Evolutionary conservation across 2,329 filamentous ascomycete genomes (phyloP).

Genomic region (Nigrospora oryzae): DNA sequence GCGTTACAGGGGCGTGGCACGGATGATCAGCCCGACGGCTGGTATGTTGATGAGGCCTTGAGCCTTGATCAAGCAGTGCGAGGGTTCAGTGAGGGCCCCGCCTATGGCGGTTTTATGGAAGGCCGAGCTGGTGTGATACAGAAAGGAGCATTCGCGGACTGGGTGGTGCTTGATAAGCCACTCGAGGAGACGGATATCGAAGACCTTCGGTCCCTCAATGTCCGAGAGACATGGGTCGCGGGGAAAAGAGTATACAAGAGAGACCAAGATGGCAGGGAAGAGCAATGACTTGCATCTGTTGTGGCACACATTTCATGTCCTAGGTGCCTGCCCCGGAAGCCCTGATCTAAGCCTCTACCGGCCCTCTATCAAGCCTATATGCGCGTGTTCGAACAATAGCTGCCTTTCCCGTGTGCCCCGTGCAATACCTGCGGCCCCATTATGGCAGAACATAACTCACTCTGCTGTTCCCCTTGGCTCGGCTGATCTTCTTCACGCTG

Average conservation of each 20-base stretch:
- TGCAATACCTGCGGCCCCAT: not conserved
- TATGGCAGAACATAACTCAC: constrained; percentile 35
- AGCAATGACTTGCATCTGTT: no score
- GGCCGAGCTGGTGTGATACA: constrained; percentile 50
- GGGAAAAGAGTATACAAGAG: constrained; percentile 42
- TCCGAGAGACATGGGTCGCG: constrained; percentile 62
- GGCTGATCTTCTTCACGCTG: constrained; percentile 57
- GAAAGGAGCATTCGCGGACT: constrained; percentile 57
- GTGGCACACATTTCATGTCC: no score
- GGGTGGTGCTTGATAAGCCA: constrained; percentile 58
- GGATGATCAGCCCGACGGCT: constrained; percentile 39
- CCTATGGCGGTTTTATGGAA: constrained; percentile 51
- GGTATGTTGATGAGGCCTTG: constrained; percentile 52
- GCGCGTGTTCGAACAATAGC: no score
- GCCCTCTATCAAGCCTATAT: no score
- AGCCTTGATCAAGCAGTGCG: constrained; percentile 49
- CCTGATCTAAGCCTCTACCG: no score
- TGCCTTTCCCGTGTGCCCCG: no score
- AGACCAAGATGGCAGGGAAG: constrained; percentile 5
- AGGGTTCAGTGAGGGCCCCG: constrained; percentile 54
- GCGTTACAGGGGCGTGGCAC: constrained; percentile 29
- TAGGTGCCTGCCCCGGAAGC: no score
- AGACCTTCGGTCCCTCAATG: constrained; percentile 41
- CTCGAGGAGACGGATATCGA: constrained; percentile 42
- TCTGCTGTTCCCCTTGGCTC: constrained; percentile 54